Conservation (phyloP, 306 rosid species). For the Corylus heterophylla region DNA sequence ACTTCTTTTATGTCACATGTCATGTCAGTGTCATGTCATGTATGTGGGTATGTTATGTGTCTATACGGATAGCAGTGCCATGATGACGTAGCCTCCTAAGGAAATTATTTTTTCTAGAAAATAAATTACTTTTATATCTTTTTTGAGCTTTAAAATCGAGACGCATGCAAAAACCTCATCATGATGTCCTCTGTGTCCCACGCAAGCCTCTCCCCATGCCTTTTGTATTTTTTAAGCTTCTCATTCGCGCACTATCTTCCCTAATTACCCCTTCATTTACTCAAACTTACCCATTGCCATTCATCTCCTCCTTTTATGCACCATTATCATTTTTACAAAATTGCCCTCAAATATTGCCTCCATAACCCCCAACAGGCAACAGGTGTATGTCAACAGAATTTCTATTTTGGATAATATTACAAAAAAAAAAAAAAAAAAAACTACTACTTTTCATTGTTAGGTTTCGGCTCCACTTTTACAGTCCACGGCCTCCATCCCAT, state of each 20-base stretch:
- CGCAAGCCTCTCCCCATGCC: slow-evolving; percentile 46
- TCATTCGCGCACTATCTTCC: slow-evolving; percentile 39
- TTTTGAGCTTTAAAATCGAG: slow-evolving; percentile 37
- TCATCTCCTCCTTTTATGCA: not conserved
- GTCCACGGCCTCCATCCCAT: too few relatives aligned
- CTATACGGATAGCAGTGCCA: slow-evolving; percentile 14
- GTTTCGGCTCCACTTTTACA: too few relatives aligned
- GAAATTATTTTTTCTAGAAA: not conserved
- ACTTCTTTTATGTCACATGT: slow-evolving; percentile 39
- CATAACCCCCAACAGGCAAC: too few relatives aligned
- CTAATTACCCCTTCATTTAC: slow-evolving; percentile 24
- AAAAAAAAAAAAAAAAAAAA: too few relatives aligned
- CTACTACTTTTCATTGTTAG: too few relatives aligned
- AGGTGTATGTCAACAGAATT: too few relatives aligned
- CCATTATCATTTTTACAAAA: not conserved
- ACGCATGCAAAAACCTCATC: slow-evolving; percentile 91
- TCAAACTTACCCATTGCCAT: slow-evolving; percentile 27
- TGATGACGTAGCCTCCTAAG: slow-evolving; percentile 25
- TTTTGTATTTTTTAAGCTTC: slow-evolving; percentile 68
- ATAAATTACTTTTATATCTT: not conserved
- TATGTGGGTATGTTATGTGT: slow-evolving; percentile 28
- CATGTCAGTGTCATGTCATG: slow-evolving; percentile 51
- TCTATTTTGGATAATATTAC: too few relatives aligned
- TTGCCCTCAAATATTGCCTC: not conserved
- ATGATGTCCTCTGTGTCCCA: slow-evolving; percentile 72